Percentiles rank a stretch among this genome's conserved stretches.
These are phyloP conservation scores for Umbelopsis vinacea DNA, from an alignment of 192 early-diverging fungal species.

Conservation along the genomic window DNA sequence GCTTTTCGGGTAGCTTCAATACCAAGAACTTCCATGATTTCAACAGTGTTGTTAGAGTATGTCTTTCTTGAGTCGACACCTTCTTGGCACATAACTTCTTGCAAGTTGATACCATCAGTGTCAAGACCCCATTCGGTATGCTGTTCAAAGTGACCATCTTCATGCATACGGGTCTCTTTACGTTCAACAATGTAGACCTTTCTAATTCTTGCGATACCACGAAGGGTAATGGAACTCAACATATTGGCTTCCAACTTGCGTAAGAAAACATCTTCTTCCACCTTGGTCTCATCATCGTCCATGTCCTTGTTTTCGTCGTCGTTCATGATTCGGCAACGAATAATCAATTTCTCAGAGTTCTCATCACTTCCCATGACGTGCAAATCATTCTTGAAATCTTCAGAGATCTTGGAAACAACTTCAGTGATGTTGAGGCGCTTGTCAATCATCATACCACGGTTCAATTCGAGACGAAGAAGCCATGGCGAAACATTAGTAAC, in stretches of 20 bases:
- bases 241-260: slow-evolving; percentile 85
- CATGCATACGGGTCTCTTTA: slow-evolving; percentile 53
- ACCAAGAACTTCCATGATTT: slow-evolving; percentile 91
- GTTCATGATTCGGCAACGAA: slow-evolving; percentile 88
- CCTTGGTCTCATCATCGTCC: slow-evolving; percentile 60
- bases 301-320: slow-evolving; percentile 61
- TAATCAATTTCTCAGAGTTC: slow-evolving; percentile 84
- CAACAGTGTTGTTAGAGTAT: slow-evolving; percentile 91
- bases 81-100: slow-evolving; percentile 82
- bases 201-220: slow-evolving; percentile 85
- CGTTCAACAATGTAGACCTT: slow-evolving; percentile 82
- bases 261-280: slow-evolving; percentile 90
- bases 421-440: slow-evolving; percentile 87
- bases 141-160: slow-evolving; percentile 65
- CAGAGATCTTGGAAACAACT: slow-evolving; percentile 78
- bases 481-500: slow-evolving; percentile 69
- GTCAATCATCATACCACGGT: slow-evolving; percentile 85
- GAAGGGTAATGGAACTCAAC: slow-evolving; percentile 83
- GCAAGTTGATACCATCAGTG: slow-evolving; percentile 92
- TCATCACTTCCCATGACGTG: slow-evolving; percentile 88
- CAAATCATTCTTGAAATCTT: slow-evolving; percentile 79
- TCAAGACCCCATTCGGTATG: slow-evolving; percentile 82
- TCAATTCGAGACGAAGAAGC: slow-evolving; percentile 77
- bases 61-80: slow-evolving; percentile 83
- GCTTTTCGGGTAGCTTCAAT: slow-evolving; percentile 96